Evolutionary conservation across 768 basidiomycete species (phyloP).

Genomic region (Tylopilus intermedius): DNA sequence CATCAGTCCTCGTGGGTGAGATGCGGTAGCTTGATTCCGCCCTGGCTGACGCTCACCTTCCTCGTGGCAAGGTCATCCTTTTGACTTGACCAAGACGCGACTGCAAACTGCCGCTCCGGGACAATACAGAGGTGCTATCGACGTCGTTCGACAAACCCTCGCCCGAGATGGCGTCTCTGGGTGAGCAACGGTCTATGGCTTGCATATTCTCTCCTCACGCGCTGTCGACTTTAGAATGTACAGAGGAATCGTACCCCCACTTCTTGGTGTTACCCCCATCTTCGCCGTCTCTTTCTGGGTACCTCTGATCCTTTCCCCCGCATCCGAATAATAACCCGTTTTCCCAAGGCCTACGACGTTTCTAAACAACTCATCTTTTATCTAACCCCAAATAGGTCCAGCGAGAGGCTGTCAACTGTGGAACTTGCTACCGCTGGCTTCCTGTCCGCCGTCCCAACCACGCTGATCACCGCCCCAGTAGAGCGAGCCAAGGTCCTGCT

Average conservation of each 20-base stretch:
- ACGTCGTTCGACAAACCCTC: slow-evolving; percentile 87
- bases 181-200: slow-evolving; percentile 37
- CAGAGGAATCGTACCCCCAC: slow-evolving; percentile 88
- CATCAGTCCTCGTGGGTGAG: slow-evolving; percentile 88
- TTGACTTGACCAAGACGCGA: slow-evolving; percentile 95
- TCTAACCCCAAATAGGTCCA: slow-evolving; percentile 72
- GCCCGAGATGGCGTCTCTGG: slow-evolving; percentile 89
- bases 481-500: slow-evolving; percentile 95
- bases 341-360: slow-evolving; percentile 77
- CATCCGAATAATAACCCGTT: slow-evolving; percentile 8
- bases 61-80: slow-evolving; percentile 75
- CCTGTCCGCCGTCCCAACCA: slow-evolving; percentile 88
- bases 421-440: slow-evolving; percentile 94
- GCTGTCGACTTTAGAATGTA: slow-evolving; percentile 55
- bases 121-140: slow-evolving; percentile 84
- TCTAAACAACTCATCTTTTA: slow-evolving; percentile 83
- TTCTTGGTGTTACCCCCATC: slow-evolving; percentile 94
- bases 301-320: slow-evolving; percentile 4
- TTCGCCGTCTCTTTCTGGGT: slow-evolving; percentile 99
- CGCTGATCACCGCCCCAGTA: slow-evolving; percentile 89
- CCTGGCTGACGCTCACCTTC: slow-evolving; percentile 7
- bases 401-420: slow-evolving; percentile 54
- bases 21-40: neutral
- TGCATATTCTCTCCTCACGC: slow-evolving; percentile 1
- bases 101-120: slow-evolving; percentile 90